Evolutionary conservation across 306 rosid genomes (phyloP).

Genomic region (Pyrus bretschneideri): DNA sequence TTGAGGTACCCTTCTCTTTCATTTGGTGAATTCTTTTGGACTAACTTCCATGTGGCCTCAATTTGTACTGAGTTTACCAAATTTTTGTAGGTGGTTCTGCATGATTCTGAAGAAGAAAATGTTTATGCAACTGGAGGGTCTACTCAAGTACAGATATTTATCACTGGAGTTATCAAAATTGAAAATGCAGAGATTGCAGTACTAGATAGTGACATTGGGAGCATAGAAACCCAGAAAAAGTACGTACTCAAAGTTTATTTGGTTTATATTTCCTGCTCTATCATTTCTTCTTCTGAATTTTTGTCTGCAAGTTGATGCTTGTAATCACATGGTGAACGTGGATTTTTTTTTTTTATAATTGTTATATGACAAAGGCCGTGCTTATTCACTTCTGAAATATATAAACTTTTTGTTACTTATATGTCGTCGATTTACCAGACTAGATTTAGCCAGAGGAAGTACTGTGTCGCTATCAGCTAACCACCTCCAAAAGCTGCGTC

Average conservation of each 20-base stretch:
- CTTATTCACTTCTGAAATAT: conserved; percentile 2
- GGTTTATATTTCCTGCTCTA: background rate
- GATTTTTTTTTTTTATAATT: background rate
- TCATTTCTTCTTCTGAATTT: background rate
- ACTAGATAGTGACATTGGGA: conserved; percentile 88
- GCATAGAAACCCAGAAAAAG: conserved; percentile 77
- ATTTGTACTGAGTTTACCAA: conserved; percentile 11
- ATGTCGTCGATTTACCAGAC: conserved; percentile 36
- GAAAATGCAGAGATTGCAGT: conserved; percentile 71
- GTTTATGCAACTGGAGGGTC: conserved; percentile 78
- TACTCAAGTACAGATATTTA: conserved; percentile 61
- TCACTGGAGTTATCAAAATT: conserved; percentile 64
- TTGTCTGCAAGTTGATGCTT: conserved; percentile 4
- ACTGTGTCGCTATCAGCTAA: conserved; percentile 67
- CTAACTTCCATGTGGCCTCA: conserved; percentile 1
- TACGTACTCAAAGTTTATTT: conserved; percentile 21
- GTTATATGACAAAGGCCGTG: conserved; percentile 2
- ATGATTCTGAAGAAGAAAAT: conserved; percentile 41
- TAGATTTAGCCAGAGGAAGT: conserved; percentile 69
- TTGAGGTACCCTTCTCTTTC: conserved; percentile 57
- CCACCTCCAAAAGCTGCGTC: conserved; percentile 86
- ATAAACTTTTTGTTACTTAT: conserved; percentile 15
- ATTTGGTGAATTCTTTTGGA: conserved; percentile 14
- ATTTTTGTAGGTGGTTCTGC: conserved; percentile 49
- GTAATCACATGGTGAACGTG: conserved; percentile 3